Base-by-base conservation (phyloP, 2,329 filamentous ascomycete species). In the Neonectria neomacrospora region DNA sequence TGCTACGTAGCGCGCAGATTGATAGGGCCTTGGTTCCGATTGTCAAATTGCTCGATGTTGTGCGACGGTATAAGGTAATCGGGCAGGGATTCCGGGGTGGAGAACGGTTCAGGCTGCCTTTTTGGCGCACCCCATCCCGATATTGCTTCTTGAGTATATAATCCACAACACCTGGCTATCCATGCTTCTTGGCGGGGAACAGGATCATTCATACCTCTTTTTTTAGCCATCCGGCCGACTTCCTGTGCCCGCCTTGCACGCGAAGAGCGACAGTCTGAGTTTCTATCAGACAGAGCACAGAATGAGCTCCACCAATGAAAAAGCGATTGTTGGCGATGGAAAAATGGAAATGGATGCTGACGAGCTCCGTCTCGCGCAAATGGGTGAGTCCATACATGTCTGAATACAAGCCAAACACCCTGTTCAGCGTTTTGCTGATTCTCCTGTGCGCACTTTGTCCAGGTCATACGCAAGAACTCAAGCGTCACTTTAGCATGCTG, bases 381-480 rank as follows among this genome's bases (percentile, higher is more conserved):
- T 81, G 80, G 80, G 79, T 81, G 63, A 28, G 75, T 67, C n/a
- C 26, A 22, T 52, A 20, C 16, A 2, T 2, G 2, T 30, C 7
- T 18, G 11, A 20, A 5, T 26, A n/a, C 28, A 30, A 41, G 6
- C 12, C 26, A 10, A 20, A 16, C 11, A 34, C 6, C 6, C 9
- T 8, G 8, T 6, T 41, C 45, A 14, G 34, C 34, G 16, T 10
- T 12, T 50, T 28, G 28, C 57, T 55, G 39, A 65, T 45, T 34
- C 10, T 14, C 6, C 28, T 28, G 26, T 42, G 10, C 16, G 22
- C 23, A 7, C 20, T 28, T n/a, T 28, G 22, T 4, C 23, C 20
- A 79, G 82, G 82, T 11, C 82, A 84, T 65, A 79, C 77, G n/a
- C 82, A 84, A 64, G 81, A 84, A 66, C 72, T 84, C 18, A 78